Conservation (phyloP, 805 yeast species). For the Lipomyces yamadae region DNA sequence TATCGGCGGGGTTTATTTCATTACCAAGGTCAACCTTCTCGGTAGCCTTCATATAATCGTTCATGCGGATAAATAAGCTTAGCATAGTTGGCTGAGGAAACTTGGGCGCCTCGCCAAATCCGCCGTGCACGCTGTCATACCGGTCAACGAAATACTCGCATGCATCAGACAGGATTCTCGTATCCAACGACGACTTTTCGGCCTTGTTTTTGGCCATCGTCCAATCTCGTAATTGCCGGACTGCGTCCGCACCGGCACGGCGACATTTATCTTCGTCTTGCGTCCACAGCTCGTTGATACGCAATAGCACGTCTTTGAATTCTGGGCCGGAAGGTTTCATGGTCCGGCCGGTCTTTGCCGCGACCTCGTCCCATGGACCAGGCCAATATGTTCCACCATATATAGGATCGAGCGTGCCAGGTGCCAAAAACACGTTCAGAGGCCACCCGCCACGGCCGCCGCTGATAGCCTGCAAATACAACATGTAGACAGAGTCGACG, state of each 20-base stretch:
- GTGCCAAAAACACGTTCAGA: constrained; percentile 47
- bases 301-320: constrained; percentile 43
- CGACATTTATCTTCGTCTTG: constrained; percentile 41
- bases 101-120: constrained; percentile 48
- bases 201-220: constrained; percentile 32
- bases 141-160: constrained; percentile 40
- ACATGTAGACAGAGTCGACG: constrained; percentile 48
- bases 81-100: constrained; percentile 46
- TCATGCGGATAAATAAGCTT: constrained; percentile 38
- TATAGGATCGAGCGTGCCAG: constrained; percentile 45
- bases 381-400: constrained; percentile 50
- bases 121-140: constrained; percentile 44
- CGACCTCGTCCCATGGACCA: constrained; percentile 43
- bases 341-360: constrained; percentile 25
- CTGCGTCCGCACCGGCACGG: constrained; percentile 40
- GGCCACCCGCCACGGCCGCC: constrained; percentile 49
- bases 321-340: constrained; percentile 32
- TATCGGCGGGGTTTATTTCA: constrained; percentile 28
- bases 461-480: constrained; percentile 46
- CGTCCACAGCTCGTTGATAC: constrained; percentile 45
- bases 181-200: constrained; percentile 23
- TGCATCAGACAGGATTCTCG: constrained; percentile 35
- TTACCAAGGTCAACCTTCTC: constrained; percentile 28
- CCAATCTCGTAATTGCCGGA: constrained; percentile 38
- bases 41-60: constrained; percentile 14